These are phyloP conservation scores for Ogataea sp. DNA, from an alignment of 805 yeast species.

Conservation along the genomic window DNA sequence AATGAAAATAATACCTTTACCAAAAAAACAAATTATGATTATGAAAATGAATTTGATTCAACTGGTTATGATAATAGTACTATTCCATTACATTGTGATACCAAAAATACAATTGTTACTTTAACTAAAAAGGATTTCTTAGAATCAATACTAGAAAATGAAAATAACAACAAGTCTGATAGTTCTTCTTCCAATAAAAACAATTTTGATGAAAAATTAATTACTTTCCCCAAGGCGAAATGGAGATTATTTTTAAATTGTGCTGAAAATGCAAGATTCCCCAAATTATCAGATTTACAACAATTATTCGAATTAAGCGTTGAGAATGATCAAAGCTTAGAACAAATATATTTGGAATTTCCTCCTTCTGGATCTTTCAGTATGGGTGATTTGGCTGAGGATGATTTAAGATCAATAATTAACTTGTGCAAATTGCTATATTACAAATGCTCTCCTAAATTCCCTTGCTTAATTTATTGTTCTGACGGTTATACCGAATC, in stretches of 20 bases:
- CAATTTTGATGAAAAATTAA: slow-evolving; percentile 24
- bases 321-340: slow-evolving; percentile 7
- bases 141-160: too few relatives aligned
- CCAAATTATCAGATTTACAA: slow-evolving; percentile 31
- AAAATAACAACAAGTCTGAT: slow-evolving; percentile 6
- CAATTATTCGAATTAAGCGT: slow-evolving; percentile 14
- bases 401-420: slow-evolving; percentile 55
- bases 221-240: slow-evolving; percentile 42
- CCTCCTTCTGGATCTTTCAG: slow-evolving; percentile 85
- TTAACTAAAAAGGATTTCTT: slow-evolving; percentile 25
- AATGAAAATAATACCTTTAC: not conserved
- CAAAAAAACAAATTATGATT: not conserved
- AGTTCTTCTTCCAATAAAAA: slow-evolving; percentile 15
- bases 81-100: slow-evolving; percentile 39
- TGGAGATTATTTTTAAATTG: slow-evolving; percentile 55
- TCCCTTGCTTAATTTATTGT: slow-evolving; percentile 59
- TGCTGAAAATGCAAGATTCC: slow-evolving; percentile 50
- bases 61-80: slow-evolving; percentile 4
- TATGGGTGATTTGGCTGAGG: slow-evolving; percentile 57
- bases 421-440: slow-evolving; percentile 65
- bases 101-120: slow-evolving; percentile 41
- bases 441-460: slow-evolving; percentile 24
- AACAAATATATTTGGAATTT: slow-evolving; percentile 39
- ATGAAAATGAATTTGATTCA: not conserved
- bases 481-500: slow-evolving; percentile 92